Conservation (phyloP, 306 rosid species). For the Lupinus albus region DNA sequence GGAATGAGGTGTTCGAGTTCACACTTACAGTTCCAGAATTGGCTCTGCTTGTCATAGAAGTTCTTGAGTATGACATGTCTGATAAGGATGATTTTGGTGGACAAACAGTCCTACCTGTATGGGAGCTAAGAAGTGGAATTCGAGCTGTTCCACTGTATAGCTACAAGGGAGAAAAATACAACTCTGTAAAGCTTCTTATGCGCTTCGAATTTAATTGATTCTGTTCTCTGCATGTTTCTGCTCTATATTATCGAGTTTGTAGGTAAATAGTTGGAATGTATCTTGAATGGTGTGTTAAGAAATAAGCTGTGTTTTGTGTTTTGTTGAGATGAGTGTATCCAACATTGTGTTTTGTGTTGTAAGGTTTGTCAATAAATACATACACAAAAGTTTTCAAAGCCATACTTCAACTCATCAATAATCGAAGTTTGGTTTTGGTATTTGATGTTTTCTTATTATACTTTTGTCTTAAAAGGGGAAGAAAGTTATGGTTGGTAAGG, state of each 20-base stretch:
- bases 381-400: conserved; percentile 14
- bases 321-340: not conserved
- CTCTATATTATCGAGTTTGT: conserved; percentile 34
- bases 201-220: conserved; percentile 68
- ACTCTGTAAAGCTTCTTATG: conserved; percentile 84
- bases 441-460: not conserved
- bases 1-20: conserved; percentile 81
- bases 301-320: conserved; percentile 29
- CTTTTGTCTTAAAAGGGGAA: not conserved
- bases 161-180: conserved; percentile 72
- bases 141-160: conserved; percentile 66
- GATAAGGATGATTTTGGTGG: conserved; percentile 98
- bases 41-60: conserved; percentile 87
- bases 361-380: conserved; percentile 26
- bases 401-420: not conserved
- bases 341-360: not conserved
- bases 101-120: conserved; percentile 80
- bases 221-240: conserved; percentile 7
- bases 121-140: conserved; percentile 74
- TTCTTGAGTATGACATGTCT: conserved; percentile 95
- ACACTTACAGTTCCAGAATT: conserved; percentile 79
- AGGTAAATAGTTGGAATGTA: conserved; percentile 2
- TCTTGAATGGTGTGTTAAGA: not conserved
- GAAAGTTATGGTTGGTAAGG: not conserved
- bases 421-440: conserved; percentile 4